These are phyloP conservation scores for Neopestalotiopsis sp. DNA, from an alignment of 2,329 filamentous ascomycete species.

Conservation along the genomic window DNA sequence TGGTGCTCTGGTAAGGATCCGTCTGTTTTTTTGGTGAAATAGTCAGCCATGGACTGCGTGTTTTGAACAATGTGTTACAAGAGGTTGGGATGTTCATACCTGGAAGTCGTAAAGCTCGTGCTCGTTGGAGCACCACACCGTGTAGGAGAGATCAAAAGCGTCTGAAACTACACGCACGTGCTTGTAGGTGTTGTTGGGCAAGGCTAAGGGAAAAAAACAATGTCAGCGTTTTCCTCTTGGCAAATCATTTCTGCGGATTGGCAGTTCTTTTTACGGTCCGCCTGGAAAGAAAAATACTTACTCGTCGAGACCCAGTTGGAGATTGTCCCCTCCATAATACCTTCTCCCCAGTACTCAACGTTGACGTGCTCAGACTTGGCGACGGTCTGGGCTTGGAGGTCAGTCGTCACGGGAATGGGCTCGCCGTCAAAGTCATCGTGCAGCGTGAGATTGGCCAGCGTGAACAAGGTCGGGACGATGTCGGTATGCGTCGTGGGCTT, in stretches of 20 bases:
- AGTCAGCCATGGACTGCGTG: neutral
- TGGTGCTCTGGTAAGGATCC: conserved; percentile 50
- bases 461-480: conserved; percentile 49
- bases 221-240: no score
- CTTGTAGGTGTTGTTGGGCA: conserved; percentile 49
- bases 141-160: conserved; percentile 26
- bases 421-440: conserved; percentile 20
- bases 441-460: conserved; percentile 37
- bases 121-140: conserved; percentile 72
- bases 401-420: conserved; percentile 6
- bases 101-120: conserved; percentile 68
- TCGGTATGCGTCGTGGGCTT: conserved; percentile 50
- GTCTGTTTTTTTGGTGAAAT: conserved; percentile 35
- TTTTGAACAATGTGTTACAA: no score
- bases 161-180: conserved; percentile 41
- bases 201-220: neutral
- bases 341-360: conserved; percentile 46
- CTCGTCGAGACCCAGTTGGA: neutral
- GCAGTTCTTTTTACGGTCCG: no score
- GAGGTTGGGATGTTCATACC: conserved; percentile 37
- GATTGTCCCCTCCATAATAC: conserved; percentile 22
- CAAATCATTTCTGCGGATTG: no score
- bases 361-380: conserved; percentile 45
- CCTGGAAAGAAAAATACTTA: neutral
- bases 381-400: conserved; percentile 20